Conservation (phyloP, 163 green algal genomes). For the Chloroidium sp. region DNA sequence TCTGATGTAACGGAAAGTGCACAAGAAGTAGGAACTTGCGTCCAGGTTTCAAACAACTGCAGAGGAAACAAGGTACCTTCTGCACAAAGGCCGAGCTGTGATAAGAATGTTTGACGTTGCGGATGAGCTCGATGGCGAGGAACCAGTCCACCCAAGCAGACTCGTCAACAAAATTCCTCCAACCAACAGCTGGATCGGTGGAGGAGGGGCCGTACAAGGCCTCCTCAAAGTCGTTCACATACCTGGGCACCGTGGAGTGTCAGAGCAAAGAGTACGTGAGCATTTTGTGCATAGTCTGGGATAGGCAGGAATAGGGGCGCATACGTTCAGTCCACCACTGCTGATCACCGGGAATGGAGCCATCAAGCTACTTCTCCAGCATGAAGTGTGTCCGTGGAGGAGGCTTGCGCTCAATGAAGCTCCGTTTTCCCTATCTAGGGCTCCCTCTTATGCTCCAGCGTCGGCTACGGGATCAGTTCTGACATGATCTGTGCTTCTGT, state of each 20-base stretch:
- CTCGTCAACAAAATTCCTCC: conserved; percentile 1
- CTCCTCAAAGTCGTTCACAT: conserved; percentile 2
- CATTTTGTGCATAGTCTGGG: too few relatives aligned
- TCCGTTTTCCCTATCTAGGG: too few relatives aligned
- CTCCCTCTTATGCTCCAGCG: too few relatives aligned
- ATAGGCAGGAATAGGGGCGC: too few relatives aligned
- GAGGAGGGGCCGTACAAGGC: conserved; percentile 3
- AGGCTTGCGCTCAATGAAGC: too few relatives aligned
- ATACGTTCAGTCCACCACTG: too few relatives aligned
- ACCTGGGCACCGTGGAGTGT: neutral
- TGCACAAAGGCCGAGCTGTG: conserved; percentile 2
- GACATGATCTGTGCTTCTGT: too few relatives aligned
- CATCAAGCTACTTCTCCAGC: too few relatives aligned
- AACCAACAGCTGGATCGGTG: neutral
- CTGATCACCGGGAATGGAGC: too few relatives aligned
- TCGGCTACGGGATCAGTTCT: too few relatives aligned
- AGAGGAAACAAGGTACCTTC: neutral
- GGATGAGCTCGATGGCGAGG: conserved; percentile 3
- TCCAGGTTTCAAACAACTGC: neutral
- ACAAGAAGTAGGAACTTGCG: neutral
- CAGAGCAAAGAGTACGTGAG: too few relatives aligned
- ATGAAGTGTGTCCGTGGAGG: too few relatives aligned
- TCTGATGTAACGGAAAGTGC: neutral
- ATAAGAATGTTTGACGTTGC: conserved; percentile 7
- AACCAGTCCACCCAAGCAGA: conserved; percentile 6